Evolutionary conservation across 306 rosid species (phyloP).

Genomic region (Nissolia schottii): DNA sequence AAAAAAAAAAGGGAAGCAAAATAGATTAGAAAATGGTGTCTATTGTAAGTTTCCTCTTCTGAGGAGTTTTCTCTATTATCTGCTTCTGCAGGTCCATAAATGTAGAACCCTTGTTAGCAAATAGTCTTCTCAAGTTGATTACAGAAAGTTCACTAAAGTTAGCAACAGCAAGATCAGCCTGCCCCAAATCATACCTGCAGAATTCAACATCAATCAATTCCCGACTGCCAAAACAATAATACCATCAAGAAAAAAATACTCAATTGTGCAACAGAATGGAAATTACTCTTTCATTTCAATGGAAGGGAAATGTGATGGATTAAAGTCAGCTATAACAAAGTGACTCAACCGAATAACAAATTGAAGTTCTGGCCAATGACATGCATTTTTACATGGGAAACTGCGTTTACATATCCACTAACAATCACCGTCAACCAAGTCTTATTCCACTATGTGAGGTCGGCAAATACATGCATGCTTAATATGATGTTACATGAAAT

Average conservation of each 20-base stretch:
- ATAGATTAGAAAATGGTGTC: conserved; percentile 75
- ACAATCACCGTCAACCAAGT: too few species aligned
- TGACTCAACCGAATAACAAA: background rate
- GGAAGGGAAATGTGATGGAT: background rate
- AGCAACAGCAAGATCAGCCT: conserved; percentile 98
- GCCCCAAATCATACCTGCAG: conserved; percentile 79
- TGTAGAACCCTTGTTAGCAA: conserved; percentile 83
- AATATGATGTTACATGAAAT: background rate
- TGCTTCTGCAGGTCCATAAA: conserved; percentile 93
- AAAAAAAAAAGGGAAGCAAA: background rate
- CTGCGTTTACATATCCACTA: background rate
- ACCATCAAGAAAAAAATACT: background rate
- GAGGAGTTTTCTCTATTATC: conserved; percentile 68
- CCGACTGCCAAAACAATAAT: background rate
- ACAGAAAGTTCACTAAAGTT: conserved; percentile 87
- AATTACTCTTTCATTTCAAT: background rate
- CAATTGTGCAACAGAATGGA: background rate
- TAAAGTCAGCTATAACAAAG: background rate
- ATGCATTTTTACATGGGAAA: background rate
- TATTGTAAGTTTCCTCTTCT: conserved; percentile 68
- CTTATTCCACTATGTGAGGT: too few species aligned
- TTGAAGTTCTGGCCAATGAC: background rate
- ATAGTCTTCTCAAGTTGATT: conserved; percentile 89
- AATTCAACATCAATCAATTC: conserved; percentile 29
- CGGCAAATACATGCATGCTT: background rate